These are phyloP conservation scores for Ceratobasidium sp. DNA, from an alignment of 1,284 basidiomycete genomes.

Conservation along the genomic window DNA sequence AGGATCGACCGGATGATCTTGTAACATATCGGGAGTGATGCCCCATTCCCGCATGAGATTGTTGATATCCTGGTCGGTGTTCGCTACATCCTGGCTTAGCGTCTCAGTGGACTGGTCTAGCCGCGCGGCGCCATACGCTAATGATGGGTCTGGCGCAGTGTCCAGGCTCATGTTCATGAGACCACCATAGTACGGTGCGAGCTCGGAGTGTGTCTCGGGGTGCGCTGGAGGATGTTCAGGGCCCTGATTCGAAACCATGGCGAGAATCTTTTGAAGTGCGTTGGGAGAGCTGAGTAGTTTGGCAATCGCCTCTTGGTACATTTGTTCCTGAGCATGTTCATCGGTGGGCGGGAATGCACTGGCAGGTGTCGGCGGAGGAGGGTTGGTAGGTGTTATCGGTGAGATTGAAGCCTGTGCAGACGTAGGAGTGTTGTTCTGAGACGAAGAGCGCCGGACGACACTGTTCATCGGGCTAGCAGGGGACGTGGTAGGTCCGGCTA, in stretches of 20 bases:
- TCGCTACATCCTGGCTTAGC: constrained; percentile 60
- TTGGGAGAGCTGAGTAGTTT: constrained; percentile 72
- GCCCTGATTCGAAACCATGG: constrained; percentile 29
- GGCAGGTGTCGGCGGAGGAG: constrained; percentile 50
- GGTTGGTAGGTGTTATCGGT: constrained; percentile 48
- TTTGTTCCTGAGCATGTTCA: constrained; percentile 56
- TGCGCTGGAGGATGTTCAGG: constrained; percentile 26
- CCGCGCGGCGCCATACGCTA: constrained; percentile 10
- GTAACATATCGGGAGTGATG: constrained; percentile 51
- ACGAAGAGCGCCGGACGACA: constrained; percentile 37
- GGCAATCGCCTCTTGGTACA: constrained; percentile 73
- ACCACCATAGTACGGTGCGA: constrained; percentile 40
- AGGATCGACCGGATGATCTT: constrained; percentile 13
- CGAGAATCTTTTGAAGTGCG: constrained; percentile 75
- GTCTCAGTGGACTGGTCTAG: constrained; percentile 57
- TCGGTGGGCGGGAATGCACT: background rate
- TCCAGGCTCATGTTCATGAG: constrained; percentile 35
- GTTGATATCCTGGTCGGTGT: constrained; percentile 63
- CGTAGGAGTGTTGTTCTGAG: constrained; percentile 46
- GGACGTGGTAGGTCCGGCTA: constrained; percentile 5
- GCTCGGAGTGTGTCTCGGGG: constrained; percentile 35
- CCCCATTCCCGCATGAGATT: constrained; percentile 62
- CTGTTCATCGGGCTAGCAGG: constrained; percentile 8
- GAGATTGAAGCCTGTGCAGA: constrained; percentile 40
- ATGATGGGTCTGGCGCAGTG: background rate